Base-by-base conservation (phyloP, 805 yeast genomes). In the Ogataea siamensis region DNA sequence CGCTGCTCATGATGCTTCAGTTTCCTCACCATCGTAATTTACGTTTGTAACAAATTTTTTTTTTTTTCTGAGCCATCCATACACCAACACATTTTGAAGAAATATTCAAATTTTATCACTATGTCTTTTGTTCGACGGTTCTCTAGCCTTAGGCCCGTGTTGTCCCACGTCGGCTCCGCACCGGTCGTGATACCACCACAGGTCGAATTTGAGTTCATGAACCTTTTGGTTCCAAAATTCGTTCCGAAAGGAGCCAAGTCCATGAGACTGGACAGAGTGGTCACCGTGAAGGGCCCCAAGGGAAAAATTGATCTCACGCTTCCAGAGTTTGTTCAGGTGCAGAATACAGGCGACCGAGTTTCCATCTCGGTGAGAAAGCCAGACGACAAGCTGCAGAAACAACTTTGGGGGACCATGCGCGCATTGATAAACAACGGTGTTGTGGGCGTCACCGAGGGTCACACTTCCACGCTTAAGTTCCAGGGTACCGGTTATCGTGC, bases 401-500 rank as follows among this genome's bases (percentile, higher is more conserved):
- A 94, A 13, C 78, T 93, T 76, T 93, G 98, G 98, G 99, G 99
- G 12, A 93, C 98, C 5, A 73, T 83, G 36, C 76, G 99, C 58
- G 73, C 94, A 0, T 69, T 82, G 42, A 60, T 93, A 32, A 77
- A 80, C 53, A 91, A 91, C 64, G 76, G 83, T 50, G 72, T 91
- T 19, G 68, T 76, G 24, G 99, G 99, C 36, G 95, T 88, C 26
- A 79, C 87, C 27, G 98, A 89, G 53, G 98, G 98, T 10, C 98
- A 93, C 60, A 64, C 87, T 45, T 78, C 93, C 17, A 83, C 89
- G 39, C 71, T 93, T 47, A 85, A 80, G 63, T 82, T 93, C 50
- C 94, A 87, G 12, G 99, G 99, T 49, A 91, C 98, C 9, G 99
- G 99, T 60, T 93, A 85, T 74, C 80, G 98, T 64, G 96, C 94